Percentiles rank a stretch among this genome's conserved stretches.
Conservation (phyloP, 495 filamentous ascomycete genomes). For the Penicillium malachiteum region DNA sequence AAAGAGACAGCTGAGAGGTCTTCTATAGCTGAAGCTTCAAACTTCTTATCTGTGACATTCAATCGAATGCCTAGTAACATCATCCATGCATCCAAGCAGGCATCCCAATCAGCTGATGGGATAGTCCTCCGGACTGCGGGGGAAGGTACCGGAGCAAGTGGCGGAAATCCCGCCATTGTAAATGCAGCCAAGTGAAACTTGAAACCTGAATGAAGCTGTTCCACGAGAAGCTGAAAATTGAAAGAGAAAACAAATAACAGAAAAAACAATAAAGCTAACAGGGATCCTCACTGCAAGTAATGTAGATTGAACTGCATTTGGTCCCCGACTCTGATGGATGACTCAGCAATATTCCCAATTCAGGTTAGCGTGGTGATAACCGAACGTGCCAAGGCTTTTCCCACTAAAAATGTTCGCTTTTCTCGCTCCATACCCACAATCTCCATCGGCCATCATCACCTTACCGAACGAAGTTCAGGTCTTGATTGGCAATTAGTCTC, state of each 20-base stretch:
- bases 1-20: conserved; percentile 60
- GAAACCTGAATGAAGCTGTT: neutral
- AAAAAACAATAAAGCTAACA: neutral
- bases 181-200: too few species aligned
- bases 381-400: conserved; percentile 46
- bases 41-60: conserved; percentile 52
- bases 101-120: conserved; percentile 69
- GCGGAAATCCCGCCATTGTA: conserved; percentile 55
- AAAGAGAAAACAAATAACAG: conserved; percentile 6
- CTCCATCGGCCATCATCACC: conserved; percentile 65
- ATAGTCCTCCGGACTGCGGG: conserved; percentile 64
- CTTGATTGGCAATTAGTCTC: conserved; percentile 51
- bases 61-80: conserved; percentile 62
- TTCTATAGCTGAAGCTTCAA: conserved; percentile 45
- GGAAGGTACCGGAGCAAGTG: conserved; percentile 73
- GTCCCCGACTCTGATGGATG: conserved; percentile 13
- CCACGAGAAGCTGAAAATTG: too few species aligned
- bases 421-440: conserved; percentile 35
- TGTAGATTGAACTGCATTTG: conserved; percentile 17
- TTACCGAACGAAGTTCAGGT: conserved; percentile 74
- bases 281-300: neutral
- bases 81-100: conserved; percentile 76
- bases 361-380: conserved; percentile 37
- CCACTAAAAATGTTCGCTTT: conserved; percentile 31
- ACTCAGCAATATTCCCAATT: conserved; percentile 12